Percentiles rank a stretch among this genome's conserved stretches.
These are phyloP conservation scores for Thoreauomyces humboldtii DNA, from an alignment of 192 early-diverging fungal genomes.

Conservation along the genomic window DNA sequence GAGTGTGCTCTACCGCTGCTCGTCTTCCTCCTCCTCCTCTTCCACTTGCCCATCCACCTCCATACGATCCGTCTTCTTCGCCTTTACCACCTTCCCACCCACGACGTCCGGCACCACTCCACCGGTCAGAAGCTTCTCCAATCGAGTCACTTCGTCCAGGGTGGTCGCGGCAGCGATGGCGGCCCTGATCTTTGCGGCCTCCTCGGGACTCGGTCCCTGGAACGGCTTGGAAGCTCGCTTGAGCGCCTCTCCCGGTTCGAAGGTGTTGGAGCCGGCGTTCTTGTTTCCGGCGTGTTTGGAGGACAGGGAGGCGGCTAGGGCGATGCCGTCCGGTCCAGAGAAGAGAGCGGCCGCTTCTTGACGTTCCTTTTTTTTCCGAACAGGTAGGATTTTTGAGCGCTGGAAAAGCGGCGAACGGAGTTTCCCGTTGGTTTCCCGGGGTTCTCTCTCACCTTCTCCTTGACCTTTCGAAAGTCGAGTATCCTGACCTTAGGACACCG, in stretches of 20 bases:
- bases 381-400: not conserved
- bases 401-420: no score
- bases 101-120: conserved; percentile 42
- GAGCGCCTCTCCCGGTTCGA: conserved; percentile 79
- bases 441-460: conserved; percentile 62
- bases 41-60: conserved; percentile 11
- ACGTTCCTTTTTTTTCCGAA: conserved; percentile 82
- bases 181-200: conserved; percentile 69
- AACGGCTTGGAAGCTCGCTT: conserved; percentile 57
- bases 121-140: conserved; percentile 66
- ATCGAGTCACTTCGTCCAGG: conserved; percentile 69
- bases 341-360: conserved; percentile 78
- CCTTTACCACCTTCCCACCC: not conserved
- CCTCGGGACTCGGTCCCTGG: conserved; percentile 61
- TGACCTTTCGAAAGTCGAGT: conserved; percentile 82
- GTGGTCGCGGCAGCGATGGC: conserved; percentile 73
- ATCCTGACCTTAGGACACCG: conserved; percentile 73
- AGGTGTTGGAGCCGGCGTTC: conserved; percentile 73
- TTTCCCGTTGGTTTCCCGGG: no score
- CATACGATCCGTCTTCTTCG: not conserved
- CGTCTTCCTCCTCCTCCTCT: conserved; percentile 1
- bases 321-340: conserved; percentile 58
- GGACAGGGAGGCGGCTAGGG: conserved; percentile 45
- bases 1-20: no score
- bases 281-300: conserved; percentile 46